phyloP scores from a whole-genome alignment of 495 filamentous ascomycete species.

The Penicillium manginii region DNA sequence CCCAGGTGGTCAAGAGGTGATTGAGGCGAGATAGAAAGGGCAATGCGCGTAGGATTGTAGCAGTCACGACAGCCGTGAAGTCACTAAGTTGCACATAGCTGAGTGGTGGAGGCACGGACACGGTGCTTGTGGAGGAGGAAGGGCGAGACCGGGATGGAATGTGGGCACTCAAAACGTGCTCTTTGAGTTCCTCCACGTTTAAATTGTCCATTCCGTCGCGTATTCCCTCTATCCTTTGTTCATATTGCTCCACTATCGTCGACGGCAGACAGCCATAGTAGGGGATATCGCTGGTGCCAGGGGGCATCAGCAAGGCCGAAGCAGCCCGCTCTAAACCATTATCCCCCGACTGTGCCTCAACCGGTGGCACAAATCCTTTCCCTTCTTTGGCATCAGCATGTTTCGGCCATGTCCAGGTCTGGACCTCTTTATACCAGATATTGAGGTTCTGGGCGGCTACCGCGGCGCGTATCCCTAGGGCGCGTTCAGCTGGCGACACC shows the following conservation, averaged over 20 bases:
- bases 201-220: slow-evolving; percentile 74
- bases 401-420: slow-evolving; percentile 73
- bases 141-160: slow-evolving; percentile 59
- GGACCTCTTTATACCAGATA: slow-evolving; percentile 78
- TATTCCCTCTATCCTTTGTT: slow-evolving; percentile 77
- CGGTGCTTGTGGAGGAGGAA: slow-evolving; percentile 55
- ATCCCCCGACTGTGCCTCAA: background rate
- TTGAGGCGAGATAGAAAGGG: slow-evolving; percentile 78
- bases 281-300: slow-evolving; percentile 32
- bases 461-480: slow-evolving; percentile 74
- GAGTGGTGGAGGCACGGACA: slow-evolving; percentile 58
- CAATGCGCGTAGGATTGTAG: slow-evolving; percentile 82
- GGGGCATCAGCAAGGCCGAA: slow-evolving; percentile 6
- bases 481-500: slow-evolving; percentile 67
- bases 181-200: slow-evolving; percentile 88
- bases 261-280: slow-evolving; percentile 74
- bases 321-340: background rate
- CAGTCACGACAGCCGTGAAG: slow-evolving; percentile 85
- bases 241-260: slow-evolving; percentile 64
- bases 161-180: slow-evolving; percentile 81
- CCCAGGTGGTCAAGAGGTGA: slow-evolving; percentile 73
- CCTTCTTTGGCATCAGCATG: slow-evolving; percentile 38
- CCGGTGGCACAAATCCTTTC: slow-evolving; percentile 61
- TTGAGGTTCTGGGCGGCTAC: slow-evolving; percentile 72
- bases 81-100: slow-evolving; percentile 70